Evolutionary conservation across 2,329 filamentous ascomycete genomes (phyloP), one percentile per base, ranked within the genome.

Genomic region (Xylaria sp.): DNA sequence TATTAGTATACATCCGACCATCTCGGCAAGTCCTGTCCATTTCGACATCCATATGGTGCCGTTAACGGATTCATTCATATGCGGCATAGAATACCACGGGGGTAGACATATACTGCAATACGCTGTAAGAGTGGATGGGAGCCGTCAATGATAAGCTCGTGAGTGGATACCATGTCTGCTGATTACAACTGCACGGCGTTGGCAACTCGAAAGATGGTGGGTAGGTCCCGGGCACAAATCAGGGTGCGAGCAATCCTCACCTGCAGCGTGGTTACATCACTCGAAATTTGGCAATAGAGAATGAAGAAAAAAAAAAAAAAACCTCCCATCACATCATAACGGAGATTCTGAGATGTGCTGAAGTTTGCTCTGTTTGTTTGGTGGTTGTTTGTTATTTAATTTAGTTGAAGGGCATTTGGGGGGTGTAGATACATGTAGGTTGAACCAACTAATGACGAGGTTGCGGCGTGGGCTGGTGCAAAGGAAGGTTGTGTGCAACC

Each of bases 341-440:
- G 46, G 28, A 36, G 25, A 12, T 3, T 13, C 41, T 31, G 5
- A 23, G 52, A 18, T 25, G 18, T 31, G 10, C 33, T 36, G 46
- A 25, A 41, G 46, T 58, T 48, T 12, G 23, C 39, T 61, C 41
- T 41, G 33, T 39, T 7, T 36, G 33, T 36, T 36, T 1, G 6
- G 33, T 10, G 33, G 33, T 55, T 55, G 2, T 36, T 36, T 39
- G 9, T 58, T 33, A 8, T 60, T 25, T 18, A 6, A 18, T 63
- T 48, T n/a, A 28, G 56, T 46, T 58, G 49, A 18, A 57, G 41
- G 28, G 31, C 41, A 33, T 52, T 55, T 48, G 46, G 13, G 12
- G 48, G 39, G 46, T 18, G 52, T 68, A 65, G 49, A 60, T 64
- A 68, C 66, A 71, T 56, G 52, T 28, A 46, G 12, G 28, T 56